phyloP scores from a whole-genome alignment of 2,329 filamentous ascomycete genomes.

The Hypoxylon sp. region DNA sequence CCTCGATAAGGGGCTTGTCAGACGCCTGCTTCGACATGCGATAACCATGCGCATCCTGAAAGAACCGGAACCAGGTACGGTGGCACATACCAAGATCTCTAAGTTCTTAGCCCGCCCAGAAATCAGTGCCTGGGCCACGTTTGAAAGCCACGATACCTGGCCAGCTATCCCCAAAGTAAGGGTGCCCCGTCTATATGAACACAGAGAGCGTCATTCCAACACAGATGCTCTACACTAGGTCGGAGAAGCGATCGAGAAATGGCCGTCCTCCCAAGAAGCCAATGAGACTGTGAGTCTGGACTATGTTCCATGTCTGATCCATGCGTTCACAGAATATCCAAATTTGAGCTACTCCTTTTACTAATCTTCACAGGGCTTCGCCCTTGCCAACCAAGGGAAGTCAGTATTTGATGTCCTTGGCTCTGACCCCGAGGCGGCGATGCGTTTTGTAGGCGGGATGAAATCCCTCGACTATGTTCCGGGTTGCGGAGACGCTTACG shows the following conservation, averaged over 20 bases:
- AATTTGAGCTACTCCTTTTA: conserved; percentile 22
- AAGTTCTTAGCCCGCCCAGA: conserved; percentile 18
- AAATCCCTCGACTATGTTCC: conserved; percentile 31
- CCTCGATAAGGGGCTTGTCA: conserved; percentile 36
- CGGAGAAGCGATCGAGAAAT: conserved; percentile 38
- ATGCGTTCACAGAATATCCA: no score
- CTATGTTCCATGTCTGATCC: conserved; percentile 2
- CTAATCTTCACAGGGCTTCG: conserved; percentile 36
- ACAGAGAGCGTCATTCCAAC: not conserved
- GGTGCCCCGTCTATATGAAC: not conserved
- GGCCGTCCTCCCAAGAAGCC: conserved; percentile 37
- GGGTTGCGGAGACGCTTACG: conserved; percentile 16
- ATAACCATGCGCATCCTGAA: conserved; percentile 44
- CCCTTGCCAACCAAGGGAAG: conserved; percentile 26
- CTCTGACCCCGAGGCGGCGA: conserved; percentile 14
- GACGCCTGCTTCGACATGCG: conserved; percentile 42
- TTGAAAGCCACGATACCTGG: conserved; percentile 34
- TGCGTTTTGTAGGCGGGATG: conserved; percentile 28
- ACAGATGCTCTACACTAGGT: conserved; percentile 16
- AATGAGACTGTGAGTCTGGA: conserved; percentile 38
- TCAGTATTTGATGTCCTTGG: conserved; percentile 28
- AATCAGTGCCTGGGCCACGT: conserved; percentile 30
- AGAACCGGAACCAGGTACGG: conserved; percentile 41
- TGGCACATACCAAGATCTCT: conserved; percentile 41
- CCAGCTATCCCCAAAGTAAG: conserved; percentile 28